phyloP scores from a whole-genome alignment of 805 yeast genomes.

The Lipomyces starkeyi region DNA sequence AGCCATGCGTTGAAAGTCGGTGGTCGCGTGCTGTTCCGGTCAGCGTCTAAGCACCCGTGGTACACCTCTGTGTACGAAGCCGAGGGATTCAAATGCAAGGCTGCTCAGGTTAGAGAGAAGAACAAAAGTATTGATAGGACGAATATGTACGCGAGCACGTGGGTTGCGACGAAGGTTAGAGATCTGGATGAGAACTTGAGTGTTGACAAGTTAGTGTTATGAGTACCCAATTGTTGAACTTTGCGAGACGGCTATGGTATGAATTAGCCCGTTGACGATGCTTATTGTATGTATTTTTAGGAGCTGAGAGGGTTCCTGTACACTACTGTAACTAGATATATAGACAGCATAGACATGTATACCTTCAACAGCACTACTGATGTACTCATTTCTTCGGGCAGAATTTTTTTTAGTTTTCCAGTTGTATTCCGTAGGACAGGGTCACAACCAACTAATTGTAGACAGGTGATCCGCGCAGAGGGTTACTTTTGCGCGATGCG shows the following conservation, averaged over 20 bases:
- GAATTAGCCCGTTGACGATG: not conserved
- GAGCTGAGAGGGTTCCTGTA: constrained; percentile 1
- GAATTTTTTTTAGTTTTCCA: too few relatives aligned
- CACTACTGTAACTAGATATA: constrained; percentile 1
- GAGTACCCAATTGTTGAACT: not conserved
- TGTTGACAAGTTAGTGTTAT: constrained; percentile 17
- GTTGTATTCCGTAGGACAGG: too few relatives aligned
- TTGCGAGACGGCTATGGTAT: not conserved
- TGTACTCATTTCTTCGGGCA: too few relatives aligned
- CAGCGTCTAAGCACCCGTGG: constrained; percentile 80
- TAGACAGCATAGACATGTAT: not conserved
- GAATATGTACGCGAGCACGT: constrained; percentile 88
- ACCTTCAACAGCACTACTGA: not conserved
- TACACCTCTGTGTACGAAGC: constrained; percentile 70
- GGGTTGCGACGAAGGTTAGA: constrained; percentile 55
- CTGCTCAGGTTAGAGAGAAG: constrained; percentile 70
- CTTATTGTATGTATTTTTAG: not conserved
- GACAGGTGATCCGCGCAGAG: too few relatives aligned
- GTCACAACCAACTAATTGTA: too few relatives aligned
- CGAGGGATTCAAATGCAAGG: constrained; percentile 68
- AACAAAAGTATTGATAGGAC: constrained; percentile 76
- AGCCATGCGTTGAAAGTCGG: constrained; percentile 65
- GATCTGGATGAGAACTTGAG: constrained; percentile 27
- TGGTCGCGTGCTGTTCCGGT: constrained; percentile 77
- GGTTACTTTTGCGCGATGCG: too few relatives aligned